Conservation (phyloP, 2,329 filamentous ascomycete genomes). For the Claviceps fusiformis region DNA sequence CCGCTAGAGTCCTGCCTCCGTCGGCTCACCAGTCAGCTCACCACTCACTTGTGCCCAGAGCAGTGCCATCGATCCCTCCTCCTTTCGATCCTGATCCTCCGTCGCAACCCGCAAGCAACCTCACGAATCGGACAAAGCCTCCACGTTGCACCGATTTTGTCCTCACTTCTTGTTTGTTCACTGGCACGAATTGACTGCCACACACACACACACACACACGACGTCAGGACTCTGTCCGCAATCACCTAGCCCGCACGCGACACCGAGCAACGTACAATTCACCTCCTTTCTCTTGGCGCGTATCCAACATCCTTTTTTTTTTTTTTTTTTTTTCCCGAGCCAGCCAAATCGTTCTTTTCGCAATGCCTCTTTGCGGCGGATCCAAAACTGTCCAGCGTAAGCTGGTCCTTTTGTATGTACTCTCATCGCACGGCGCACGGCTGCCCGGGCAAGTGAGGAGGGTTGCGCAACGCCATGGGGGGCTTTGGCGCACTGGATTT, state of each 20-base stretch:
- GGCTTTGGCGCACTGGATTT: no score
- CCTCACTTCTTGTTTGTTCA: background rate
- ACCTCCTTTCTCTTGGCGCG: background rate
- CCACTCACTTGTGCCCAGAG: background rate
- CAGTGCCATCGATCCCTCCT: slow-evolving; percentile 1
- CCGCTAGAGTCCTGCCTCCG: no score
- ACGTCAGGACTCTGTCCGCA: background rate
- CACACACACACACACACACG: background rate
- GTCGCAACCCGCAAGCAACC: background rate
- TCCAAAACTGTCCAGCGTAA: slow-evolving; percentile 87
- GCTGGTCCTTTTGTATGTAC: slow-evolving; percentile 69
- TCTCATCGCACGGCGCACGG: background rate
- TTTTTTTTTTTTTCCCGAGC: background rate
- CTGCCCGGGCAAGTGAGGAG: background rate
- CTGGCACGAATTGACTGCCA: no score
- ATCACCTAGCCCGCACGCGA: background rate
- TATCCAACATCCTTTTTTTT: background rate
- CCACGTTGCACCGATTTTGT: background rate
- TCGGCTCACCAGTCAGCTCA: background rate
- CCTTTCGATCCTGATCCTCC: background rate
- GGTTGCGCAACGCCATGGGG: background rate
- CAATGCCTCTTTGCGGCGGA: slow-evolving; percentile 43
- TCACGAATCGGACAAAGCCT: background rate
- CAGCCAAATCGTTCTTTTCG: background rate
- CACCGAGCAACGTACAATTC: background rate